Base-by-base conservation (phyloP, 352 stramenopile genomes). In the Phytophthora uliginosa region DNA sequence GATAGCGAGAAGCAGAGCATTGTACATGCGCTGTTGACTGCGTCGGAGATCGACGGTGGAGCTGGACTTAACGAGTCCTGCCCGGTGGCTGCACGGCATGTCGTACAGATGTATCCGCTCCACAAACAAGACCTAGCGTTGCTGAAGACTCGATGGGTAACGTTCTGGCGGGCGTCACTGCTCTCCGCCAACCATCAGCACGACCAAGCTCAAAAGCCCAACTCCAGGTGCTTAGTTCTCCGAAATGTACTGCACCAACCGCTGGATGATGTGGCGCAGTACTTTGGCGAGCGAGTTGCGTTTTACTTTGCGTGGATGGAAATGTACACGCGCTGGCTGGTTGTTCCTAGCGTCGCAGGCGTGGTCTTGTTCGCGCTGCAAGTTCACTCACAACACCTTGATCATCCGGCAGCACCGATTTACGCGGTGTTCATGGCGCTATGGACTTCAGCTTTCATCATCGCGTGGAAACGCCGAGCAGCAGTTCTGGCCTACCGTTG, bases 301-400 rank as follows among this genome's bases (percentile, higher is more conserved):
- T 98, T 97, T 71, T 98, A 98, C 76, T 98, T 98, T 76, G 94
- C 93, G 34, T 98, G 92, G 86, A 84, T 97, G 71, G 89, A 96
- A 62, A 85, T 97, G 72, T 98, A 98, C 82, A 98, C 94, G 20
- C 85, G 81, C 18, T 97, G 93, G 89, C 87, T 98, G 6, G 53
- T 97, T 12, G 77, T 94, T 9, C 92, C 94, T 3, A 93, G 85
- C 53, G 55, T 93, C 33, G 84, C 87, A 6, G 94, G 94, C 0
- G 70, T 92, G 15, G 47, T 87, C 4, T 68, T 98, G 10, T 98
- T 96, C 59, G 59, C 60, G 0, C 51, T 91, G 12, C 89, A 95
- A 66, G 81, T 94, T n/a, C 72, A 70, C 4, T 81, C 68, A 7
- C 79, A 86, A 31, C 82, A 80, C 36, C 81, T 97, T 7, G 90